phyloP scores from a whole-genome alignment of 768 basidiomycete species.

The Stropharia rugosoannulata region DNA sequence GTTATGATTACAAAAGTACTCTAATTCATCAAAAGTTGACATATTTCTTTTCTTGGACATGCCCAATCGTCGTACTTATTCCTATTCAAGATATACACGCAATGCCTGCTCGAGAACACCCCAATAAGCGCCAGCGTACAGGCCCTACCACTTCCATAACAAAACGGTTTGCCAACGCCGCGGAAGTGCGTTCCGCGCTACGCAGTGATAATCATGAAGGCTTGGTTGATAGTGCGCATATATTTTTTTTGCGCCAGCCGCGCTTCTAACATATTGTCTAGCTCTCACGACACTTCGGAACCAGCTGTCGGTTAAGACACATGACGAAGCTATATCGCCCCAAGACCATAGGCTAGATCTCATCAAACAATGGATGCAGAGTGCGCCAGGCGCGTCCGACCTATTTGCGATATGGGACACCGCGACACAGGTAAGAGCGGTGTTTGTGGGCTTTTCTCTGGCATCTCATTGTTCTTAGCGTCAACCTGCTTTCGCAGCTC shows the following conservation, averaged over 20 bases:
- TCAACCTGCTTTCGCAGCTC: conserved; percentile 40
- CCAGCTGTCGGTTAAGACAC: conserved; percentile 52
- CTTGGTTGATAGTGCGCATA: conserved; percentile 28
- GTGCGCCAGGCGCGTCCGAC: conserved; percentile 54
- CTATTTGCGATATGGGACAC: conserved; percentile 65
- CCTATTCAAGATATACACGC: not conserved
- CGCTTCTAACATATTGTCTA: conserved; percentile 19
- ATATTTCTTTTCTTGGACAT: not conserved
- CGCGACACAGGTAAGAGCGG: conserved; percentile 43
- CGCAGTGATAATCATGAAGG: conserved; percentile 30
- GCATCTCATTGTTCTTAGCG: conserved; percentile 27
- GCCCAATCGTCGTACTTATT: not conserved
- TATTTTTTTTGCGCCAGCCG: not conserved
- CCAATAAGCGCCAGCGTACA: conserved; percentile 17
- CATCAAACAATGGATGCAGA: conserved; percentile 61
- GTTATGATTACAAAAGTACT: not conserved
- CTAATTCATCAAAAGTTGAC: not conserved
- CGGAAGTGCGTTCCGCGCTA: conserved; percentile 34
- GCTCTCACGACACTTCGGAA: conserved; percentile 59
- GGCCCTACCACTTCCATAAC: conserved; percentile 8
- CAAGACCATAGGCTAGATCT: conserved; percentile 63
- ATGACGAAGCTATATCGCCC: conserved; percentile 46
- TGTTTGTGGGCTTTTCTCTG: not conserved
- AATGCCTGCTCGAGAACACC: conserved; percentile 10
- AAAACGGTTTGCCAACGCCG: conserved; percentile 23